Percentiles rank a stretch among this genome's conserved stretches.
Evolutionary conservation across 768 basidiomycete species (phyloP).

Genomic region (Paxillus rubicundulus): DNA sequence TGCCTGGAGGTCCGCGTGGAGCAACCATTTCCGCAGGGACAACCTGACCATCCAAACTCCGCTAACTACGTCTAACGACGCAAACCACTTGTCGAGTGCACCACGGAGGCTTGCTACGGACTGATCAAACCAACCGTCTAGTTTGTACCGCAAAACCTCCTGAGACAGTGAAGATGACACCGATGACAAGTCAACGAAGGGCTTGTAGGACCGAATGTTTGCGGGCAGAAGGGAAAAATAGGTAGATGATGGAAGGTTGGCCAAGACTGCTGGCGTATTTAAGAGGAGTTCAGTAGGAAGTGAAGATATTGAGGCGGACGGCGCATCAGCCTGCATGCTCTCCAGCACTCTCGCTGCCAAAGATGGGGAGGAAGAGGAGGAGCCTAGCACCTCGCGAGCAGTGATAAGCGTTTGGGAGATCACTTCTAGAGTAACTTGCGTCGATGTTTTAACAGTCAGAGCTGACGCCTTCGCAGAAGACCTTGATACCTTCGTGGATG

Average conservation of each 20-base stretch:
- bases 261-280: conserved; percentile 65
- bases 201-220: conserved; percentile 73
- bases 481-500: background rate
- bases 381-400: conserved; percentile 57
- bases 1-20: conserved; percentile 41
- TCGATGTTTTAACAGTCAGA: conserved; percentile 53
- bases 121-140: conserved; percentile 64
- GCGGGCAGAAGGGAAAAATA: conserved; percentile 77
- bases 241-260: conserved; percentile 75
- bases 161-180: conserved; percentile 50
- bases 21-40: conserved; percentile 48
- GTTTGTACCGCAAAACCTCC: conserved; percentile 41
- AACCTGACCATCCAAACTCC: conserved; percentile 73
- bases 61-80: conserved; percentile 52
- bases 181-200: conserved; percentile 74
- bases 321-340: conserved; percentile 56
- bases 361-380: conserved; percentile 35
- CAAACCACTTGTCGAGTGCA: conserved; percentile 56
- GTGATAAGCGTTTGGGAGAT: conserved; percentile 59
- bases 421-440: conserved; percentile 49
- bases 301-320: conserved; percentile 17
- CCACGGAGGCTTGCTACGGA: conserved; percentile 45
- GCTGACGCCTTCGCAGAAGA: conserved; percentile 35
- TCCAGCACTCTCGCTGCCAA: conserved; percentile 57
- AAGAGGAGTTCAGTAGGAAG: conserved; percentile 56